Evolutionary conservation across 2,329 filamentous ascomycete species (phyloP).

Genomic region (Phialophora chinensis): DNA sequence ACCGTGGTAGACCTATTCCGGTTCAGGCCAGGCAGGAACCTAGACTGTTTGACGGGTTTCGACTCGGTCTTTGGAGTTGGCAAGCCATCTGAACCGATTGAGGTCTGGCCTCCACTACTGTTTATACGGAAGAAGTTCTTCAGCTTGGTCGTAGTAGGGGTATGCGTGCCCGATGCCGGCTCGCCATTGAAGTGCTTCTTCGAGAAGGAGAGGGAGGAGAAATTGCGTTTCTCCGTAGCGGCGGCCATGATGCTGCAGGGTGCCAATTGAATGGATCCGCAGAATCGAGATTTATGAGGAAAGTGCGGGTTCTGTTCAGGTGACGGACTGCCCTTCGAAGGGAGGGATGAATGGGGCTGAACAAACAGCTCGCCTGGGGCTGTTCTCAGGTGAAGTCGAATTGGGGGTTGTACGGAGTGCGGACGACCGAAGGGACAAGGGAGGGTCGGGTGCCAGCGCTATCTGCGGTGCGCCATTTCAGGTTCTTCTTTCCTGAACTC

Average conservation of each 20-base stretch:
- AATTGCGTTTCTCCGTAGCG: constrained; percentile 55
- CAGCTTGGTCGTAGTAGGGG: constrained; percentile 63
- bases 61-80: constrained; percentile 62
- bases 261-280: constrained; percentile 41
- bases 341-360: constrained; percentile 16
- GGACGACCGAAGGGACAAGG: constrained; percentile 18
- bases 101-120: constrained; percentile 57
- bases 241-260: constrained; percentile 47
- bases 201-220: constrained; percentile 52
- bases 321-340: background rate
- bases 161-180: constrained; percentile 54
- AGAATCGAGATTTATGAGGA: constrained; percentile 26
- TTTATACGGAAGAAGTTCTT: constrained; percentile 74
- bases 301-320: background rate
- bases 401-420: constrained; percentile 14
- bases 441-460: constrained; percentile 21
- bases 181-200: constrained; percentile 52
- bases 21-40: constrained; percentile 85
- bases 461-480: constrained; percentile 37
- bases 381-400: constrained; percentile 13
- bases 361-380: constrained; percentile 9
- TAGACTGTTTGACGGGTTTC: constrained; percentile 77
- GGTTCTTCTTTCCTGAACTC: constrained; percentile 23
- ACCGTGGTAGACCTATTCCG: constrained; percentile 89
- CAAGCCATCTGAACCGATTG: constrained; percentile 49